phyloP scores from a whole-genome alignment of 2,329 filamentous ascomycete species.

The Huntiella decipiens region DNA sequence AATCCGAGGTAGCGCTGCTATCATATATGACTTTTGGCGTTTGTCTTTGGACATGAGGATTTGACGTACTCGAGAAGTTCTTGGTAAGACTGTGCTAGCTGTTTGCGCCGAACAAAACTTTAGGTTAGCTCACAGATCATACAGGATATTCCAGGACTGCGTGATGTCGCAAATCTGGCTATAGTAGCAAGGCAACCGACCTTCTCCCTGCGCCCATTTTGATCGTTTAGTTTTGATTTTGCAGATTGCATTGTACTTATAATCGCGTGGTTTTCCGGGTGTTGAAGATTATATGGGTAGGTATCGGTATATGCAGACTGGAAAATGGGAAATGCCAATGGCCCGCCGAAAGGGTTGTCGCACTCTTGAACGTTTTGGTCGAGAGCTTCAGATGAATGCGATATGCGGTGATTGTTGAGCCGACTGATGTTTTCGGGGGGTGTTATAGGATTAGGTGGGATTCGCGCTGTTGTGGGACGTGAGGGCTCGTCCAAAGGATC shows the following conservation, averaged over 20 bases:
- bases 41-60: neutral
- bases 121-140: no score
- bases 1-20: neutral
- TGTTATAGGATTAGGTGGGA: neutral
- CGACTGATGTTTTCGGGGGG: neutral
- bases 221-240: slow-evolving; percentile 34
- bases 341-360: neutral
- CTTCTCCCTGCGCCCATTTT: slow-evolving; percentile 44
- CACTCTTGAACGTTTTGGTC: slow-evolving; percentile 1
- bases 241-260: slow-evolving; percentile 26
- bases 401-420: neutral
- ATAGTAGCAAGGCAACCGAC: slow-evolving; percentile 14
- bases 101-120: neutral
- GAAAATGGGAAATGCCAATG: no score
- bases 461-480: neutral
- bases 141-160: neutral
- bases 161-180: neutral
- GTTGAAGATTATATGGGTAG: no score
- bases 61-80: slow-evolving; percentile 71
- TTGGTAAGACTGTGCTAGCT: slow-evolving; percentile 96
- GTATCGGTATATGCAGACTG: no score
- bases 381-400: neutral
- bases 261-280: no score
- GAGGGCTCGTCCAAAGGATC: neutral
- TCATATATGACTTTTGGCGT: neutral